Evolutionary conservation across 345 rosid species (phyloP), one percentile per base, ranked within the genome.

Genomic region (Stellera chamaejasme): DNA sequence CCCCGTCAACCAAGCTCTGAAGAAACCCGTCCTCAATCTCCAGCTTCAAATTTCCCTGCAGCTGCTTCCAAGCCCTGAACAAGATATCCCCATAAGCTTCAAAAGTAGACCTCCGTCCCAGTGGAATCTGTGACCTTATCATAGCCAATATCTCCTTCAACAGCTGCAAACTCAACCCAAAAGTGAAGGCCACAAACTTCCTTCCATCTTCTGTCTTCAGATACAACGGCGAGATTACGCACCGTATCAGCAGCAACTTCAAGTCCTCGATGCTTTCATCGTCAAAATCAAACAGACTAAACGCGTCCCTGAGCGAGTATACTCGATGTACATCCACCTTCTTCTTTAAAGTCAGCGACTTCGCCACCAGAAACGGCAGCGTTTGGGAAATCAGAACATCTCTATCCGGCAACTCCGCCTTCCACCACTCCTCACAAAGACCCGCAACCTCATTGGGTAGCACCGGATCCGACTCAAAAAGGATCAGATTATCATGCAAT

Each of bases 211-310:
- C 91, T 0, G 93, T 81, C 54, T 82, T 93, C 54, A 93, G 57
- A 66, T 77, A 86, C 55, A 89, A 25, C 8, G 99, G 99, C 1
- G 88, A 75, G 48, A 93, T 80, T 13, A 93, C 77, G 42, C 97
- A 86, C 26, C 97, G 75, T 15, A 93, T 86, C 44, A 93, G 53
- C 63, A 93, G 56, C 72, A 77, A 63, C 65, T 84, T 82, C 70
- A 93, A 70, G 55, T 93, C 97, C 59, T 81, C 96, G 25, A 84
- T 93, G 59, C 94, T 93, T 61, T 84, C 86, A 50, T 93, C 99
- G 32, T 89, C 88, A 4, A 86, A 93, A 62, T 93, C 99, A 13
- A 93, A 86, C 67, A 79, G 48, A 14, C 70, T 43, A 52, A 93
- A 89, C 5, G 88, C 97, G 14, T 89, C 94, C 2, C 96, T 88